Percentiles rank a stretch among this genome's conserved stretches.
phyloP scores from a whole-genome alignment of 371 early-diverging fungal species.

The Smittium culicis region DNA sequence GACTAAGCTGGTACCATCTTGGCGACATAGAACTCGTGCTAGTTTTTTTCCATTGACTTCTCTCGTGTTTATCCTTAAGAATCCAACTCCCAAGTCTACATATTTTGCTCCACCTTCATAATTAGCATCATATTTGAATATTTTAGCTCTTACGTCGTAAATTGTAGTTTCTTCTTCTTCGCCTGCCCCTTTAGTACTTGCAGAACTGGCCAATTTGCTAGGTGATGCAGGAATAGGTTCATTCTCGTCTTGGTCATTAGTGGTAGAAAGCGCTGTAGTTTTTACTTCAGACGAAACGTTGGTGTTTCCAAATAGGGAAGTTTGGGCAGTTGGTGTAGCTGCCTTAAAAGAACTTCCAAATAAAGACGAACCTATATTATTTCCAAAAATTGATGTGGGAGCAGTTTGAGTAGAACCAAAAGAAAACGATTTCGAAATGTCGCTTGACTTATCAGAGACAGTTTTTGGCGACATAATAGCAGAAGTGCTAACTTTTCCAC shows the following conservation, averaged over 20 bases:
- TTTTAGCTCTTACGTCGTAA: conserved; percentile 22
- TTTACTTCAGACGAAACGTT: neutral
- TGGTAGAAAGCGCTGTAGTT: neutral
- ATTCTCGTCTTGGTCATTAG: neutral
- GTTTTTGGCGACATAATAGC: neutral
- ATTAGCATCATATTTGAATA: conserved; percentile 25
- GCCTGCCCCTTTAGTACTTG: conserved; percentile 13
- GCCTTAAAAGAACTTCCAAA: neutral
- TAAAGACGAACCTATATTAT: neutral
- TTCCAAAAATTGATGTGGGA: neutral
- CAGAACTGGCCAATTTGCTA: neutral
- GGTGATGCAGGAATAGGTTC: neutral
- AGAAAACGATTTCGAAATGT: neutral
- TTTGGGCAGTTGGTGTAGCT: no score
- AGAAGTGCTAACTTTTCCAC: neutral
- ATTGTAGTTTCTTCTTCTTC: conserved; percentile 30
- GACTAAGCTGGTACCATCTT: conserved; percentile 24
- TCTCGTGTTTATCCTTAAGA: conserved; percentile 23
- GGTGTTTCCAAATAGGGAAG: neutral
- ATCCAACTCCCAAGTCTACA: conserved; percentile 29
- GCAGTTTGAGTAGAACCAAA: neutral
- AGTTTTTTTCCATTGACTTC: conserved; percentile 12
- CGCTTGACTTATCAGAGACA: neutral
- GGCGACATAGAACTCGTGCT: conserved; percentile 31
- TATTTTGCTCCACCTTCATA: conserved; percentile 12